Evolutionary conservation across 768 basidiomycete genomes (phyloP).

Genomic region (Baorangia bicolor): DNA sequence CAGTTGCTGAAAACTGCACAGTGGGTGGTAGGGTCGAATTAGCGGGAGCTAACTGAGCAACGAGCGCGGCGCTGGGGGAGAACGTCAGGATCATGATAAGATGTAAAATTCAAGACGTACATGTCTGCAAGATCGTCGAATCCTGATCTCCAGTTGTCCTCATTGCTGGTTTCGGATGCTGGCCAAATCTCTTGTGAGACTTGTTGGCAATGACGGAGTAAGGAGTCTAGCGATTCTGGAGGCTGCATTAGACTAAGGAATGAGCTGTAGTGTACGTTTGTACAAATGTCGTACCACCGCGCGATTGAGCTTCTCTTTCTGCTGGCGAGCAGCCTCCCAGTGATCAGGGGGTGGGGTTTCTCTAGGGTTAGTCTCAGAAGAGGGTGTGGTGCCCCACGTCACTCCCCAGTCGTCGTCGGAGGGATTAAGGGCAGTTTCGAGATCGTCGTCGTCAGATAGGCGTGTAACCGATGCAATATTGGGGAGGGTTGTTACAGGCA

Average conservation of each 20-base stretch:
- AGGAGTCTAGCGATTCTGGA: slow-evolving; percentile 59
- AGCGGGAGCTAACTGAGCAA: slow-evolving; percentile 48
- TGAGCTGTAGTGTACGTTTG: slow-evolving; percentile 14
- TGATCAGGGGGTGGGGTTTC: slow-evolving; percentile 44
- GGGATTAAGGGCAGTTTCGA: neutral
- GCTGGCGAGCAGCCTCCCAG: slow-evolving; percentile 62
- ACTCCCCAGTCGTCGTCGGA: slow-evolving; percentile 37
- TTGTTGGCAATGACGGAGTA: slow-evolving; percentile 54
- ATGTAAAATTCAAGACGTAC: slow-evolving; percentile 42
- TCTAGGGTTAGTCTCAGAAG: slow-evolving; percentile 24
- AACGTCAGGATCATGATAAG: slow-evolving; percentile 1
- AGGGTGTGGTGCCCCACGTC: slow-evolving; percentile 37
- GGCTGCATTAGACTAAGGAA: slow-evolving; percentile 46
- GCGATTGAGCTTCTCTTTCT: slow-evolving; percentile 58
- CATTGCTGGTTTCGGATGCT: slow-evolving; percentile 23
- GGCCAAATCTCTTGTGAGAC: slow-evolving; percentile 57
- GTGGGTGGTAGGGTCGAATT: slow-evolving; percentile 50
- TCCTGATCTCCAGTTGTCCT: slow-evolving; percentile 39
- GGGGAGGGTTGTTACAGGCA: slow-evolving; percentile 24
- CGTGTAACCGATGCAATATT: slow-evolving; percentile 41
- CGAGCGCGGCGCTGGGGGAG: slow-evolving; percentile 38
- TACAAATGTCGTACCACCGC: slow-evolving; percentile 54
- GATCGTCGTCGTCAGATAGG: neutral
- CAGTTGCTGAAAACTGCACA: slow-evolving; percentile 53
- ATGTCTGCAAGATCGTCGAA: slow-evolving; percentile 53